Conservation (phyloP, 306 rosid species). For the Purshia tridentata region DNA sequence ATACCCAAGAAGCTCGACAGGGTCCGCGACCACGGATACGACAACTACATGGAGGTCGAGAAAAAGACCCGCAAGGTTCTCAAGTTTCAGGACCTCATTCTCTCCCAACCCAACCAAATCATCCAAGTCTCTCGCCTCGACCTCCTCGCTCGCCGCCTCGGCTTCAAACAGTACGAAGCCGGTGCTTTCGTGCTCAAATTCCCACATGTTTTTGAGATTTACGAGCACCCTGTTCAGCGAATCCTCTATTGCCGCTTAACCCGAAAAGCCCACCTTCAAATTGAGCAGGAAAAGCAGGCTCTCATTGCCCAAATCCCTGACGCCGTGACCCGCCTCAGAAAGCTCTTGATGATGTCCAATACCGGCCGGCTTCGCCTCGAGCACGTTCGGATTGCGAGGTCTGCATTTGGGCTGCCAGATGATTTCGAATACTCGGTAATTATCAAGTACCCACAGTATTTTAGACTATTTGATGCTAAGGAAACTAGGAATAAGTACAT, state of each 20-base stretch:
- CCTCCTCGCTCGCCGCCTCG: constrained; percentile 64
- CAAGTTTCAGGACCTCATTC: constrained; percentile 64
- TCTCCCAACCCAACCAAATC: constrained; percentile 52
- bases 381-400: constrained; percentile 75
- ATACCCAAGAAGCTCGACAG: constrained; percentile 64
- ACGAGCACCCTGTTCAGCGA: constrained; percentile 87
- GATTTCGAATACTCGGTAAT: constrained; percentile 81
- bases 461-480: constrained; percentile 62
- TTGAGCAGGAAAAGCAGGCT: constrained; percentile 61
- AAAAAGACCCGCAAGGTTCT: constrained; percentile 78
- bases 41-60: constrained; percentile 86
- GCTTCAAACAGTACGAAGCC: constrained; percentile 63
- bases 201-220: constrained; percentile 80
- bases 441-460: constrained; percentile 61
- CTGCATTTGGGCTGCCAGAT: constrained; percentile 67
- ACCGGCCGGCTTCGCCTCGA: constrained; percentile 64
- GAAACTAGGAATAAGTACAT: constrained; percentile 82
- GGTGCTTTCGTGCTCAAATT: constrained; percentile 75
- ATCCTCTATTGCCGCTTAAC: constrained; percentile 70
- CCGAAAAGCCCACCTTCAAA: constrained; percentile 71
- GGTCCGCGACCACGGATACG: constrained; percentile 86
- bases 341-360: constrained; percentile 80
- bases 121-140: constrained; percentile 75
- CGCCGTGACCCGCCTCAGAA: constrained; percentile 71
- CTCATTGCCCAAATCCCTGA: constrained; percentile 46